Percentiles rank a stretch among this genome's conserved stretches.
Evolutionary conservation across 1,284 basidiomycete species (phyloP).

Genomic region (Xerocomus minutiporus): DNA sequence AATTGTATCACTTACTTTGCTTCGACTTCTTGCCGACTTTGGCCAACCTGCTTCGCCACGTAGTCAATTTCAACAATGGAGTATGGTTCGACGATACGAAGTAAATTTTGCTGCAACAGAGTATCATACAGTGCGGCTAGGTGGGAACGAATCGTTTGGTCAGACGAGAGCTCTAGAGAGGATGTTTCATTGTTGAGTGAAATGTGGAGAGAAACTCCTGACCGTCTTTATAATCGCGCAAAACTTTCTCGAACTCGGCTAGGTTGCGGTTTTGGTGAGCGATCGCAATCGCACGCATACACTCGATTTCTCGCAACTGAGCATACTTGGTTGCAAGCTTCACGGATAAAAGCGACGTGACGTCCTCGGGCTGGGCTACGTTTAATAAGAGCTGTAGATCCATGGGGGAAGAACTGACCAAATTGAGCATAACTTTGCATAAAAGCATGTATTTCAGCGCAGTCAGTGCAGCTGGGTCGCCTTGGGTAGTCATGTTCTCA

Average conservation of each 20-base stretch:
- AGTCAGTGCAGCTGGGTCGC: conserved; percentile 72
- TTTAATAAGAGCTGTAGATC: background rate
- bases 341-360: conserved; percentile 78
- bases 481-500: conserved; percentile 70
- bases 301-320: conserved; percentile 80
- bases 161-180: conserved; percentile 80
- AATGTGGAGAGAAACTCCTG: conserved; percentile 17
- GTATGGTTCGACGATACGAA: conserved; percentile 95
- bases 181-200: background rate
- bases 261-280: conserved; percentile 92
- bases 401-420: conserved; percentile 49
- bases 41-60: conserved; percentile 85
- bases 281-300: conserved; percentile 90
- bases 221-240: conserved; percentile 88
- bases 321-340: conserved; percentile 89
- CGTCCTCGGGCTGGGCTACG: conserved; percentile 80
- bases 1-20: conserved; percentile 63
- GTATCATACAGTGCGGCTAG: conserved; percentile 93
- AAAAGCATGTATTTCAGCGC: conserved; percentile 97
- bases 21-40: conserved; percentile 90
- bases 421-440: conserved; percentile 96
- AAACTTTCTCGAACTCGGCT: conserved; percentile 82
- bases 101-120: conserved; percentile 89
- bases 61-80: conserved; percentile 88
- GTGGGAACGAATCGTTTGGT: conserved; percentile 92